These are phyloP conservation scores for Volvox carteri DNA, from an alignment of 163 green algal genomes.

Conservation along the genomic window DNA sequence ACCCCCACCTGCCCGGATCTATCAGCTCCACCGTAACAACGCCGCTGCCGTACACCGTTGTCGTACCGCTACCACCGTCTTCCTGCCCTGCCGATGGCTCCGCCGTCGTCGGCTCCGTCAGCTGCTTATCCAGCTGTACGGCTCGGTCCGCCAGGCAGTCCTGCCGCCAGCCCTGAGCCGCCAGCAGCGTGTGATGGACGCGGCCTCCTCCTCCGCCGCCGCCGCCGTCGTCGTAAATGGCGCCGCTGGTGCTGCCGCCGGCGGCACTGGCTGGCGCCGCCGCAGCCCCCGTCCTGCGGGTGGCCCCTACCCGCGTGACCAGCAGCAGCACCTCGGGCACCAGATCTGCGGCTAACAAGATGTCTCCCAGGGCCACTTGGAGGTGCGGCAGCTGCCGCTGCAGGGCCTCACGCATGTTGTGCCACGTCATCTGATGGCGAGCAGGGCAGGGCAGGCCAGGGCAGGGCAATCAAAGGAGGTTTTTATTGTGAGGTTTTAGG, in stretches of 20 bases:
- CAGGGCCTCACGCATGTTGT: not conserved
- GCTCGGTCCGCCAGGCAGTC: not conserved
- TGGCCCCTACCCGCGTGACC: too few relatives aligned
- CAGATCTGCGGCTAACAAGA: conserved; percentile 9
- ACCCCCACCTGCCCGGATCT: conserved; percentile 49
- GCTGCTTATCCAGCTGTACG: not conserved
- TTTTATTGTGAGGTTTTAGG: too few relatives aligned
- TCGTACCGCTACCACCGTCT: not conserved
- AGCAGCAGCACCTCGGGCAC: conserved; percentile 16
- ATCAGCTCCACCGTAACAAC: conserved; percentile 13
- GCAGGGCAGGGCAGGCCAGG: too few relatives aligned
- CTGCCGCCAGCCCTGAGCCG: conserved; percentile 26
- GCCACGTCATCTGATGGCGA: conserved; percentile 33
- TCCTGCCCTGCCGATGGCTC: too few relatives aligned
- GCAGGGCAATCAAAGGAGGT: too few relatives aligned
- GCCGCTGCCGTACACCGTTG: not conserved
- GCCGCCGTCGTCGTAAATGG: too few relatives aligned
- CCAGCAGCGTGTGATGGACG: conserved; percentile 11
- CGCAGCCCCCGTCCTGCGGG: not conserved
- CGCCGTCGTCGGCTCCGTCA: not conserved
- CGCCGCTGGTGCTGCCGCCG: not conserved
- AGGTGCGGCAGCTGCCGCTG: not conserved
- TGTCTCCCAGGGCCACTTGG: conserved; percentile 6
- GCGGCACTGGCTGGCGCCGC: not conserved
- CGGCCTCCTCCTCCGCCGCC: not conserved